phyloP scores from a whole-genome alignment of 257 asterid genomes.

The Capsicum pubescens region DNA sequence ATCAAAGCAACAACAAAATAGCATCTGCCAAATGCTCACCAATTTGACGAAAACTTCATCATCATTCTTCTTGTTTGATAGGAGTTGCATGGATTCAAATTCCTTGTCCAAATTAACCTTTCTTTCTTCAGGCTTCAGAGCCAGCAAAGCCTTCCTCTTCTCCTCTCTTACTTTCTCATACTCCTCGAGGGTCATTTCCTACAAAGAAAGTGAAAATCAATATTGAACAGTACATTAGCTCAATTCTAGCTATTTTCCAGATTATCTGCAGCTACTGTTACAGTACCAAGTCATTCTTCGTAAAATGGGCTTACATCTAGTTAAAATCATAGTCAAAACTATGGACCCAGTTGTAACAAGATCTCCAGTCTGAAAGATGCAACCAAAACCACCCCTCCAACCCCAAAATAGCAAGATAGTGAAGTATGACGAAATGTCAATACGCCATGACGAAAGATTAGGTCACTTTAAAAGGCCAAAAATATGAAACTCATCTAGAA shows the following conservation, averaged over 20 bases:
- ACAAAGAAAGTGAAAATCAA: neutral
- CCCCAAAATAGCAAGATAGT: neutral
- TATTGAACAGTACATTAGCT: neutral
- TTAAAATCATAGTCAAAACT: neutral
- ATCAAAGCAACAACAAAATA: neutral
- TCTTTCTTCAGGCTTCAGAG: slow-evolving; percentile 66
- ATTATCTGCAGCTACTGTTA: neutral
- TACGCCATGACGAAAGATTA: neutral
- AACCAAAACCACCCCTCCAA: neutral
- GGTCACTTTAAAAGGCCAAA: neutral
- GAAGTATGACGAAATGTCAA: neutral
- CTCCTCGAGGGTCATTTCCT: slow-evolving; percentile 85
- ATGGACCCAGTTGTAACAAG: neutral
- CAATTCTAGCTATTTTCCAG: neutral
- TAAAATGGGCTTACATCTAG: neutral
- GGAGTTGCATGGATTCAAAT: slow-evolving; percentile 63
- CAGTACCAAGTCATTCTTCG: neutral
- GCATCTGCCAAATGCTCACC: slow-evolving; percentile 36
- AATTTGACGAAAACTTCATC: slow-evolving; percentile 64
- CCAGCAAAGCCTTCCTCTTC: slow-evolving; percentile 64
- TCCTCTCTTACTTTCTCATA: slow-evolving; percentile 65
- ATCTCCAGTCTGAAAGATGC: neutral
- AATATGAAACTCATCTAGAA: neutral
- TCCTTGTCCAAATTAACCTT: slow-evolving; percentile 63
- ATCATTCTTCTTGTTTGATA: slow-evolving; percentile 64